Percentiles rank a stretch among this genome's conserved stretches.
Conservation (phyloP, 495 filamentous ascomycete species). For the Acidiella bohemica region DNA sequence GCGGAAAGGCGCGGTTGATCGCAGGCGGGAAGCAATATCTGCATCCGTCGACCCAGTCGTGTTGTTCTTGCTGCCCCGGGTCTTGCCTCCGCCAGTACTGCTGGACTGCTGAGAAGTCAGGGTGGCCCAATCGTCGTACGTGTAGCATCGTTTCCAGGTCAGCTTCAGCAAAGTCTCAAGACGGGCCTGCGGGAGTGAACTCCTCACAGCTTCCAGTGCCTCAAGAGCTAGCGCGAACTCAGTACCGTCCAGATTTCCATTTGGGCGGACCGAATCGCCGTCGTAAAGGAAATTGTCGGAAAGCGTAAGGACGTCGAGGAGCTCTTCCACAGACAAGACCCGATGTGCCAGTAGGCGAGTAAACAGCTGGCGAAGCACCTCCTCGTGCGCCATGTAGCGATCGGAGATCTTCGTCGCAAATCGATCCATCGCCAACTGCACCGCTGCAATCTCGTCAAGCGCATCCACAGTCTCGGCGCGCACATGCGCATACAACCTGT, state of each 20-base stretch:
- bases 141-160: constrained; percentile 72
- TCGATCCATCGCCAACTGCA: constrained; percentile 60
- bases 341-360: constrained; percentile 51
- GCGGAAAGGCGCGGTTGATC: constrained; percentile 37
- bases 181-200: constrained; percentile 36
- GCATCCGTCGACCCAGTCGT: too few species aligned
- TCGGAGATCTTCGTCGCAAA: constrained; percentile 43
- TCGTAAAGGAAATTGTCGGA: constrained; percentile 33
- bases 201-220: constrained; percentile 39
- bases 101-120: constrained; percentile 44
- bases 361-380: constrained; percentile 52
- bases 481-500: constrained; percentile 51
- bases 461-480: constrained; percentile 45
- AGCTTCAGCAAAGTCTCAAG: constrained; percentile 47
- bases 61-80: too few species aligned
- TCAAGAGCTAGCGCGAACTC: constrained; percentile 59
- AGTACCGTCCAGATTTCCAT: constrained; percentile 26
- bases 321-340: constrained; percentile 47
- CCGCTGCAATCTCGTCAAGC: constrained; percentile 62
- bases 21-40: constrained; percentile 32
- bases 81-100: background rate
- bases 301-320: constrained; percentile 76
- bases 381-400: constrained; percentile 47
- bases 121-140: constrained; percentile 62
- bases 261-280: constrained; percentile 8